Base-by-base conservation (phyloP, 192 early-diverging fungal genomes). In the Backusella australiensis region DNA sequence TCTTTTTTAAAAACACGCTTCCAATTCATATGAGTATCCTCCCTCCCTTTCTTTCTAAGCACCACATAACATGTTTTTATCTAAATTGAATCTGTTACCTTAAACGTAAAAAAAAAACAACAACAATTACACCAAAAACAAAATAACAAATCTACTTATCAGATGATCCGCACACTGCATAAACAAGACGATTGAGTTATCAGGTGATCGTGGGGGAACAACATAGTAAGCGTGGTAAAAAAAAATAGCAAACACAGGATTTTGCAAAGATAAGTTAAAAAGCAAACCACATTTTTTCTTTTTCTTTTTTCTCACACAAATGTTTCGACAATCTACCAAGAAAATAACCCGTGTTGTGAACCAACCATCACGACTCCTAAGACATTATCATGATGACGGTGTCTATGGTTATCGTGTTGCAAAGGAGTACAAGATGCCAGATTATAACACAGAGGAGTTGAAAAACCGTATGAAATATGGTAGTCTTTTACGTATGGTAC, bases 361-460 rank as follows among this genome's bases (percentile, higher is more conserved):
- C 1, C 34, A 21, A 21, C 53, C 15, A 3, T 12, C 17, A 21
- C 21, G 17, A 15, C 29, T 32, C 32, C 32, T 46, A 5, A 73
- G 80, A 23, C 17, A 23, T 2, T 98, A 96, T 81, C 93, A 95
- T 78, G 91, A 94, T 65, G 88, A 91, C 39, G 91, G 92, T 53
- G 91, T 92, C 3, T 97, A 96, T 78, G 97, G 97, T 12, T 98
- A 93, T 81, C 89, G 97, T n/a, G 87, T 90, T 6, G 93, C 94
- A 49, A 89, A 90, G 23, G 85, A 82, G 34, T 87, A 83, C 68
- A 85, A 83, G 36, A 84, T 93, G 63, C 91, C 90, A 4, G 96
- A 98, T 82, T 98, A 93, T 83, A 90, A 92, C 21, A 77, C 86
- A 23, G 89, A 89, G 68, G 94, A 99, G 77, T 86, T 97, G 2